These are phyloP conservation scores for Dispira parvispora DNA, from an alignment of 192 early-diverging fungal genomes.

Conservation along the genomic window DNA sequence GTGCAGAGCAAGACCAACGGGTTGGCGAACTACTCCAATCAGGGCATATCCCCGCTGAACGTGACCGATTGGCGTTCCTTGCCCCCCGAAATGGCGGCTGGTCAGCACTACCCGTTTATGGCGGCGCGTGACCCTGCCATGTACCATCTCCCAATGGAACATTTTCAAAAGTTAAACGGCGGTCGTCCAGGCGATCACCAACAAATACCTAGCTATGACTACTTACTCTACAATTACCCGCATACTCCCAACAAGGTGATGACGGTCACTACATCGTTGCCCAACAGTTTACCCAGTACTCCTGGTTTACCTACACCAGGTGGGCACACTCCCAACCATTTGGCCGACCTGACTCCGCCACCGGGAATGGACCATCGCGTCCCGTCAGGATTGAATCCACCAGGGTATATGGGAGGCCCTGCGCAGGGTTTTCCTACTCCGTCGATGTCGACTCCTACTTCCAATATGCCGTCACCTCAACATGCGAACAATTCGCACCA, in stretches of 20 bases:
- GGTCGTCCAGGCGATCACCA: constrained; percentile 2
- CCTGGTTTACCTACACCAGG: constrained; percentile 7
- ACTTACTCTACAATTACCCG: constrained; percentile 6
- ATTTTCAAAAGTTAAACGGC: not conserved
- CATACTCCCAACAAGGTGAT: constrained; percentile 5
- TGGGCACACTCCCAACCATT: constrained; percentile 1
- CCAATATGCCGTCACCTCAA: constrained; percentile 7
- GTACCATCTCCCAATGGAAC: constrained; percentile 9
- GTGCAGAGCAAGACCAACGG: not conserved
- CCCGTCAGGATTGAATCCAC: not conserved
- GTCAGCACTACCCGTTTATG: not conserved
- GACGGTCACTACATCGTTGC: not conserved
- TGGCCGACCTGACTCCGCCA: constrained; percentile 5
- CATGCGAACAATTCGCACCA: not conserved
- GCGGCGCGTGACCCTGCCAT: not conserved
- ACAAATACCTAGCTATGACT: not conserved
- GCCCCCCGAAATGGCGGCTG: not conserved
- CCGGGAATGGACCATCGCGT: constrained; percentile 4
- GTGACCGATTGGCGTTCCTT: constrained; percentile 8
- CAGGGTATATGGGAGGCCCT: not conserved
- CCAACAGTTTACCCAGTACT: constrained; percentile 8
- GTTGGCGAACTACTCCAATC: not conserved
- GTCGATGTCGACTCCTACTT: constrained; percentile 2
- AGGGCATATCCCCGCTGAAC: constrained; percentile 1
- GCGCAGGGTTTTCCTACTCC: not conserved